Evolutionary conservation across 805 yeast species (phyloP).

Genomic region (Torulaspora microellipsoides): DNA sequence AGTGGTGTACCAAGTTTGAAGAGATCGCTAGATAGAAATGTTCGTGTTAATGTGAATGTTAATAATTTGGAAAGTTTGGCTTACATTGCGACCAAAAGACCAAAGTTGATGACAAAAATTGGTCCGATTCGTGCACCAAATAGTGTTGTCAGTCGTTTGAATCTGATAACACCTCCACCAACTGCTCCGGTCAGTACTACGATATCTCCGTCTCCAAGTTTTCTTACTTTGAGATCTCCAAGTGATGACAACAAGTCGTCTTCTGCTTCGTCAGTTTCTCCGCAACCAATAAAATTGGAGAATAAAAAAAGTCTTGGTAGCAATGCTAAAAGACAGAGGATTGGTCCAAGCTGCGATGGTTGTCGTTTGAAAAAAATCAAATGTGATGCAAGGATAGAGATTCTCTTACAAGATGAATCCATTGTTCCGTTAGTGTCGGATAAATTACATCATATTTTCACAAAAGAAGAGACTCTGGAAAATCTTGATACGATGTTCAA

Average conservation of each 20-base stretch:
- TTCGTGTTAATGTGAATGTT: neutral
- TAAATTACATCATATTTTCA: conserved; percentile 22
- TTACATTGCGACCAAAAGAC: conserved; percentile 21
- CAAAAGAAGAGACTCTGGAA: conserved; percentile 15
- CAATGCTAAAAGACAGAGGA: conserved; percentile 47
- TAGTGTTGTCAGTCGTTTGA: neutral
- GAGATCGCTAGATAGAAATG: too few species aligned
- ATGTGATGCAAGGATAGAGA: conserved; percentile 61
- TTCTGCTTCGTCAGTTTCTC: neutral
- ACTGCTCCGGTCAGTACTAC: conserved; percentile 11
- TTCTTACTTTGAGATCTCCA: conserved; percentile 2
- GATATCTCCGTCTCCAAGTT: conserved; percentile 11
- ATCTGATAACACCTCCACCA: conserved; percentile 10
- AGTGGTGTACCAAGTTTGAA: neutral
- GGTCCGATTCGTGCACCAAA: neutral
- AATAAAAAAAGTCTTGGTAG: neutral
- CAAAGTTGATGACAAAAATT: conserved; percentile 9
- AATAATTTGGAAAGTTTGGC: conserved; percentile 20
- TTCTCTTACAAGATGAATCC: conserved; percentile 33
- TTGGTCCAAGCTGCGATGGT: conserved; percentile 71
- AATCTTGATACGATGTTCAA: conserved; percentile 3
- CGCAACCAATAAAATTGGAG: neutral
- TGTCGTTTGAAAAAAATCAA: conserved; percentile 67
- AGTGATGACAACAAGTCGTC: neutral
- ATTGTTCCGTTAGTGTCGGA: conserved; percentile 18